A percentile compares a stretch with the other conserved stretches of the same genome.
These are phyloP conservation scores for Candida dubliniensis DNA, from an alignment of 1,139 yeast species.

Conservation along the genomic window DNA sequence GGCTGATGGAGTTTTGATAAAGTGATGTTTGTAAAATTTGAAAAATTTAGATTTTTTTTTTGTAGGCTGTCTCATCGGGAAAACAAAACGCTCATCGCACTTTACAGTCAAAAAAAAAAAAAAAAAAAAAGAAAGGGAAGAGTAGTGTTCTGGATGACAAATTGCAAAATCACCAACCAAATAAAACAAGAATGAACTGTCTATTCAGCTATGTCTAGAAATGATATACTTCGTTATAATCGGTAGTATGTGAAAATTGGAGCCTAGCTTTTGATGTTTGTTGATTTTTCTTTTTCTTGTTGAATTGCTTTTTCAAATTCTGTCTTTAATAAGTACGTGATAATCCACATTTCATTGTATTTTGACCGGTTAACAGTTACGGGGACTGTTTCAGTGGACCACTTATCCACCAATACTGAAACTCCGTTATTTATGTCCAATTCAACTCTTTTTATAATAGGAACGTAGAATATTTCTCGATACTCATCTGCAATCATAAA, in stretches of 20 bases:
- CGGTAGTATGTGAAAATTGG: too few relatives aligned
- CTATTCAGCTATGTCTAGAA: too few relatives aligned
- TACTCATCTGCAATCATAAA: conserved; percentile 22
- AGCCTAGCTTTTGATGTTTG: neutral
- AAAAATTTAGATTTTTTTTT: neutral
- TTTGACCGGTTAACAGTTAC: conserved; percentile 4
- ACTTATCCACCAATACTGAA: neutral
- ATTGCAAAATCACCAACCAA: neutral
- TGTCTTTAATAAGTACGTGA: conserved; percentile 20
- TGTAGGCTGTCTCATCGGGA: neutral
- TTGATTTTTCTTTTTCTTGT: neutral
- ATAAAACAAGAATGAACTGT: neutral
- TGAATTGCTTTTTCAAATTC: conserved; percentile 13
- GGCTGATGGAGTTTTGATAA: neutral
- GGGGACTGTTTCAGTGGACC: neutral
- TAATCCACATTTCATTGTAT: conserved; percentile 27
- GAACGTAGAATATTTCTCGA: conserved; percentile 22
- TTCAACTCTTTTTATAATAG: conserved; percentile 9
- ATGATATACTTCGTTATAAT: too few relatives aligned
- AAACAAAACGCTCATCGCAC: neutral
- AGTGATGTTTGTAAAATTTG: neutral
- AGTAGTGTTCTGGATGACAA: too few relatives aligned
- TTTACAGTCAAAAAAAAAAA: neutral
- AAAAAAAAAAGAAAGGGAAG: neutral
- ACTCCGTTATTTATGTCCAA: neutral